Evolutionary conservation across 768 basidiomycete genomes (phyloP).

Genomic region (Brasilioporus rufonigricans): DNA sequence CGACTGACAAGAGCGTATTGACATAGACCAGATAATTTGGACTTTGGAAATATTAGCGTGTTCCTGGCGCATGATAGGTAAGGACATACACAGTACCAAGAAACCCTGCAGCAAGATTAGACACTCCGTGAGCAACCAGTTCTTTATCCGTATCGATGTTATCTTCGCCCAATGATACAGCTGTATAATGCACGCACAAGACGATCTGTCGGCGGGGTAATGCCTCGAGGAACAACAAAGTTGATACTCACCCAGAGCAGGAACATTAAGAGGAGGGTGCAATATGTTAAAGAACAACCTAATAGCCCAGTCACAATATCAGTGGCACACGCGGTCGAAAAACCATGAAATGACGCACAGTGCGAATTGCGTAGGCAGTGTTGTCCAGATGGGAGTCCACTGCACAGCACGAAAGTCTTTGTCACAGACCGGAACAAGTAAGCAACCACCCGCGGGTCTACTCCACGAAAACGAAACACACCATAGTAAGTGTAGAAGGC

Average conservation of each 20-base stretch:
- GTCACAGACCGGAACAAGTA: neutral
- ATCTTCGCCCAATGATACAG: slow-evolving; percentile 86
- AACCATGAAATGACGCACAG: slow-evolving; percentile 49
- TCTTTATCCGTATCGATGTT: slow-evolving; percentile 93
- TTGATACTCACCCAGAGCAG: slow-evolving; percentile 64
- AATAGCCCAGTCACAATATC: slow-evolving; percentile 24
- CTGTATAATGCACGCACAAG: slow-evolving; percentile 33
- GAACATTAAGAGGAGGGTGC: slow-evolving; percentile 86
- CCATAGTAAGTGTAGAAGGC: slow-evolving; percentile 81
- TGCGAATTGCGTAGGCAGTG: slow-evolving; percentile 92
- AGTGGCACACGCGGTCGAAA: neutral
- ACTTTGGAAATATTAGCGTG: slow-evolving; percentile 33
- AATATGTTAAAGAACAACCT: slow-evolving; percentile 83
- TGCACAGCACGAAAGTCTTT: slow-evolving; percentile 60
- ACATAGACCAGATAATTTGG: slow-evolving; percentile 90
- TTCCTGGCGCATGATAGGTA: neutral
- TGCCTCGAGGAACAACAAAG: neutral
- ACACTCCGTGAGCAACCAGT: slow-evolving; percentile 88
- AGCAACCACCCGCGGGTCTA: neutral
- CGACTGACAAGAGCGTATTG: slow-evolving; percentile 69
- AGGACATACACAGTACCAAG: slow-evolving; percentile 73
- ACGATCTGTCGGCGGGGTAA: neutral
- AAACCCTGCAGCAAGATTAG: slow-evolving; percentile 79
- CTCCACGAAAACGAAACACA: slow-evolving; percentile 32
- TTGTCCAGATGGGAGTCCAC: slow-evolving; percentile 70